Evolutionary conservation across 2,329 filamentous ascomycete genomes (phyloP).

Genomic region (Fusarium sambucinum): DNA sequence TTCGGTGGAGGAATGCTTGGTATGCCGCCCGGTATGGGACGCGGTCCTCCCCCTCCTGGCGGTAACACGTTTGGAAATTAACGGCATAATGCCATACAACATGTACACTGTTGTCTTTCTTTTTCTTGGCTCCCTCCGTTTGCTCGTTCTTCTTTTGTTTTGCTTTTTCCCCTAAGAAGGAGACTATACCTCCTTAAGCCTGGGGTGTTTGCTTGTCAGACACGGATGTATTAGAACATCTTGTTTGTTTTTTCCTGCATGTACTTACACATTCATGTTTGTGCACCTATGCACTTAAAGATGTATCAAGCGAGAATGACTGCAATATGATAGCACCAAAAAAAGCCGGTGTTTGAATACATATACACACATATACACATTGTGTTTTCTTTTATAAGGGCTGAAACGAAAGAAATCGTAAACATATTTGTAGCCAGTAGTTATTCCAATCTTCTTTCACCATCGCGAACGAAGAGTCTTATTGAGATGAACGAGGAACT

Average conservation of each 20-base stretch:
- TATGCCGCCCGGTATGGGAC: conserved; percentile 38
- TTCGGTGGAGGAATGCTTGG: conserved; percentile 44
- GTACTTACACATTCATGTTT: not conserved
- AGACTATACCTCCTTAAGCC: not conserved
- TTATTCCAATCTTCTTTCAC: not conserved
- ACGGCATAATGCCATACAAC: conserved; percentile 25
- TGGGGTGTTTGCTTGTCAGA: not conserved
- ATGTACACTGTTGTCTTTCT: not conserved
- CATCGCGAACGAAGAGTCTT: not conserved
- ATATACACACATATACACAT: not conserved
- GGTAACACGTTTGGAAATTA: conserved; percentile 47
- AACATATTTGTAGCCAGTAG: not conserved
- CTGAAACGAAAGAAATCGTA: too few species aligned
- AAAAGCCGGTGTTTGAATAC: not conserved
- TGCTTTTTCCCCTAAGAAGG: not conserved
- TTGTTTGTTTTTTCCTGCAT: not conserved
- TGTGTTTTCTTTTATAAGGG: not conserved
- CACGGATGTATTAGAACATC: not conserved
- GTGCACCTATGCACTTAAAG: not conserved
- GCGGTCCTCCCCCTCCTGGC: conserved; percentile 34
- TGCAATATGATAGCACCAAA: not conserved
- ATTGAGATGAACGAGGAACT: not conserved
- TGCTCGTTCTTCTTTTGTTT: conserved; percentile 1
- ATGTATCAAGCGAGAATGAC: not conserved
- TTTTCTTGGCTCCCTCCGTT: not conserved